A percentile compares a stretch with the other conserved stretches of the same genome.
Conservation (phyloP, 208 protist genomes). For the Crithidia bombi region DNA sequence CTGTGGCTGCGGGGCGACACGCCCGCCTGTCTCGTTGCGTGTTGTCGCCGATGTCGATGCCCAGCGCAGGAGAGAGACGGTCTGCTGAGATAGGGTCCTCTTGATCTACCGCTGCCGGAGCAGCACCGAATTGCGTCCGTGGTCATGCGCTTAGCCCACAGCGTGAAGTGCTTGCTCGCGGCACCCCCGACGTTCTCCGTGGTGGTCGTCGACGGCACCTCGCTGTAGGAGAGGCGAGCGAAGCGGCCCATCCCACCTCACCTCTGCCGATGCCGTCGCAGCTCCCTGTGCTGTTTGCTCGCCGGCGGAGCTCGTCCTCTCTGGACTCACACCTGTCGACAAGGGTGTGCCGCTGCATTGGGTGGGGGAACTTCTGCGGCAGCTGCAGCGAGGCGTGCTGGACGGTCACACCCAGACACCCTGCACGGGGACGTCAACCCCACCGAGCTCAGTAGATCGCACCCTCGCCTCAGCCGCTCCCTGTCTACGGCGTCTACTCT, state of each 20-base stretch:
- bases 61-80: too few species aligned
- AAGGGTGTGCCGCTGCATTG: neutral
- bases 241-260: neutral
- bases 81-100: too few species aligned
- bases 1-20: too few species aligned
- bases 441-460: neutral
- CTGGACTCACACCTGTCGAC: neutral
- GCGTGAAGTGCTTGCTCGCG: too few species aligned
- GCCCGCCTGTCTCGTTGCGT: too few species aligned
- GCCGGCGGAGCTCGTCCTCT: neutral
- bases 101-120: neutral
- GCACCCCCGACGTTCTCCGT: too few species aligned
- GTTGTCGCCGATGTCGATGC: neutral
- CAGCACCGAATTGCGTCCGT: neutral
- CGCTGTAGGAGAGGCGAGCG: neutral
- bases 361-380: conserved; percentile 1
- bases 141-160: too few species aligned
- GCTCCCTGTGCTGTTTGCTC: neutral
- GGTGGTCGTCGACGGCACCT: too few species aligned
- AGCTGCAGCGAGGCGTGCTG: neutral
- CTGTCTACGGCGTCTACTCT: neutral
- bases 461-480: neutral
- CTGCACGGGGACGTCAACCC: neutral
- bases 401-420: neutral
- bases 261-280: conserved; percentile 1